Evolutionary conservation across 352 stramenopile genomes (phyloP), one percentile per base, ranked within the genome.

Genomic region (Phytophthora niederhauseri): DNA sequence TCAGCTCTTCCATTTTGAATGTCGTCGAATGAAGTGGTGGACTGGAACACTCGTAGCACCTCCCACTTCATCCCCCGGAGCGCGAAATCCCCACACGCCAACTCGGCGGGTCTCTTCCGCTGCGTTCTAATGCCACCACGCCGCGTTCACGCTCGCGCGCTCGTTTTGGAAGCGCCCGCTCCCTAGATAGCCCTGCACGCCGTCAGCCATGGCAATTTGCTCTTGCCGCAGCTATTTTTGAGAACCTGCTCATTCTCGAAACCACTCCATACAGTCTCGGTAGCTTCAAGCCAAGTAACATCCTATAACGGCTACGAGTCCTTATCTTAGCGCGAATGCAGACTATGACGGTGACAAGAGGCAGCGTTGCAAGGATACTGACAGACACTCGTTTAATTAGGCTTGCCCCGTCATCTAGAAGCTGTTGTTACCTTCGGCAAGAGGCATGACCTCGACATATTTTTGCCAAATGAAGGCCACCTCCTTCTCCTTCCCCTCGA

Each of bases 381-480:
- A 20, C 1, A 15, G 17, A 41, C 11, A 41, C 11, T 41, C 41
- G 41, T 19, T 22, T 51, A 19, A 20, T 22, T 51, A 19, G 19
- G 45, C 45, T 51, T 22, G 12, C 15, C 4, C 12, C 7, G 20
- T 28, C 20, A 48, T 14, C 30, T 52, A 31, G 28, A 6, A 56
- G 20, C 31, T 53, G 38, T 8, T n/a, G 17, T 48, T 20, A 6
- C 50, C 48, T 6, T 71, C 66, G 36, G 38, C 20, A 24, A 78
- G 17, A 30, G 66, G 58, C 65, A 87, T 72, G 5, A 73, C 49
- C 2, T 89, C 73, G 19, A 86, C 72, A 54, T 89, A 91, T 71
- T 88, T 89, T 50, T 87, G 76, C 84, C 84, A 92, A 62, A 92
- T 78, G 61, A 88, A 89, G n/a, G 73, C 72, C 48, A 90, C 75